phyloP scores from a whole-genome alignment of 2,329 filamentous ascomycete genomes.

The Fusarium pseudograminearum region DNA sequence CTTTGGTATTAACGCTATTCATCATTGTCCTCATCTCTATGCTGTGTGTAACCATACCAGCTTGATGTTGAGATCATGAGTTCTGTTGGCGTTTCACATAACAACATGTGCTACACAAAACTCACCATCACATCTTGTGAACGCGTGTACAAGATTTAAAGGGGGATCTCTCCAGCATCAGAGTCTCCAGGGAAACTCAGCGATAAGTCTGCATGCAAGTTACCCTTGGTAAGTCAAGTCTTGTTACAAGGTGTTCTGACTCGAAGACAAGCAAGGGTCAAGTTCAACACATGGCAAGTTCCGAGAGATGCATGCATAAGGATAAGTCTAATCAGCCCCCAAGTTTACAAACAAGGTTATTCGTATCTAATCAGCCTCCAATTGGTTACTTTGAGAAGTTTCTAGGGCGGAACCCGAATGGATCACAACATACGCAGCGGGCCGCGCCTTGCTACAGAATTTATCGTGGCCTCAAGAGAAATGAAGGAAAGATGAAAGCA shows the following conservation, averaged over 20 bases:
- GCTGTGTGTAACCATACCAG: background rate
- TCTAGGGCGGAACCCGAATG: background rate
- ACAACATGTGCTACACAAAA: background rate
- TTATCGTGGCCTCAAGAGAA: background rate
- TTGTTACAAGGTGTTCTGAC: background rate
- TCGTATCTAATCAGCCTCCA: background rate
- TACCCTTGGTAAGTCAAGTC: background rate
- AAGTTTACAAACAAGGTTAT: slow-evolving; percentile 6
- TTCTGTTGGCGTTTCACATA: slow-evolving; percentile 7
- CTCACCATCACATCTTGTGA: background rate
- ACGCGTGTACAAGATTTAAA: background rate
- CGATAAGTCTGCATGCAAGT: background rate
- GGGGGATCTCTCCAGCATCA: background rate
- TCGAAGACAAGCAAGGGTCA: background rate
- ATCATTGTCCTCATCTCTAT: background rate
- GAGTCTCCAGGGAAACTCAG: background rate
- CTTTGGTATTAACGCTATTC: background rate
- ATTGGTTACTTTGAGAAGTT: background rate
- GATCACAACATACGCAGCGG: background rate
- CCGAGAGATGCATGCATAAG: slow-evolving; percentile 9
- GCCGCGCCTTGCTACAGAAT: background rate
- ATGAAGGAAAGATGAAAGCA: background rate
- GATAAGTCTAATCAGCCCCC: slow-evolving; percentile 9
- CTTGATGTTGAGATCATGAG: background rate
- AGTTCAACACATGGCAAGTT: background rate